Evolutionary conservation across 306 rosid genomes (phyloP), one percentile per base, ranked within the genome.

Genomic region (Carpinus fangiana): DNA sequence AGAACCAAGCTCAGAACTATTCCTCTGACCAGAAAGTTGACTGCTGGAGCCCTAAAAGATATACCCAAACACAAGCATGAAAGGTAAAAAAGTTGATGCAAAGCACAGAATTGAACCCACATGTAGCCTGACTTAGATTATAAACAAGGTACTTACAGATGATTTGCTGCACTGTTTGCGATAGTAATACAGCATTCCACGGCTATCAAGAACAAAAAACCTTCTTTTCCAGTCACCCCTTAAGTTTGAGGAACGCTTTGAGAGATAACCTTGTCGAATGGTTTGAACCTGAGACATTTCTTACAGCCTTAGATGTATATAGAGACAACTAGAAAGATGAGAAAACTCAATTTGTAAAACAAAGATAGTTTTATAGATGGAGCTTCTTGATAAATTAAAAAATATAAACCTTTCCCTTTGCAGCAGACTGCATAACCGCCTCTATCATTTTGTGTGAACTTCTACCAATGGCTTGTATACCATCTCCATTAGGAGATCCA

Each of bases 221-320:
- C 99, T 90, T 87, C 99, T 91, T 88, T 96, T 96, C 99, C 99
- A 96, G 87, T 96, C 99, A 67, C 98, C 98, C 75, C 99, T 91
- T 82, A 96, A 88, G 80, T 91, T 96, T 55, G 99, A 96, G 31
- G 99, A 96, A 66, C 98, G 97, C 86, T 96, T 96, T 47, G 99
- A 96, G 87, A 96, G 99, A 89, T 96, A 96, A 70, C 99, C 99
- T 87, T 96, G 99, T 78, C 99, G 96, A 84, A 96, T 96, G 67
- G 99, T 96, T 88, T 96, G 98, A 79, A 96, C 98, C 99, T 96
- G 81, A 82, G 59, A 72, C 26, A 56, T 50, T 60, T 45, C 18
- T 48, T 31, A 31, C 52, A 43, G 20, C 53, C 60, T 47, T 73
- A 60, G 3, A 60, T 21, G 38, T 31, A 13, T 17, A 73, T 2